These are phyloP conservation scores for Apiotrichum gamsii DNA, from an alignment of 1,284 basidiomycete genomes.

Conservation along the genomic window DNA sequence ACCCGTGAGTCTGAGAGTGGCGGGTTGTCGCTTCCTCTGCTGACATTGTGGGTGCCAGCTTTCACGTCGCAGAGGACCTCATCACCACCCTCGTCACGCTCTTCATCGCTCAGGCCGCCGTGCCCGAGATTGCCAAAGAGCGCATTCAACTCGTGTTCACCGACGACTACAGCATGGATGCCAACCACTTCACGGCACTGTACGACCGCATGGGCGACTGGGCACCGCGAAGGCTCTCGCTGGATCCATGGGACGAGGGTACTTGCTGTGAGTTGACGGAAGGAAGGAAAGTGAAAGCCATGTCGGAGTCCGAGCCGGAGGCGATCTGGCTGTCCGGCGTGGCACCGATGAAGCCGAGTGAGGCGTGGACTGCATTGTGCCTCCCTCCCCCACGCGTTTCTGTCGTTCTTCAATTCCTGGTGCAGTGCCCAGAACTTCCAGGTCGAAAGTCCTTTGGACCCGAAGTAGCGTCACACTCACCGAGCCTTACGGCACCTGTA, in stretches of 20 bases:
- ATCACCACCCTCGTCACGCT: slow-evolving; percentile 38
- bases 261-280: slow-evolving; percentile 30
- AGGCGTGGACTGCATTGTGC: too few species aligned
- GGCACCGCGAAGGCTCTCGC: slow-evolving; percentile 33
- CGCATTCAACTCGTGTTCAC: slow-evolving; percentile 39
- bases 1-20: slow-evolving; percentile 39
- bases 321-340: too few species aligned
- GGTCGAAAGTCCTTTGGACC: too few species aligned
- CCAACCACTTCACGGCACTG: slow-evolving; percentile 38
- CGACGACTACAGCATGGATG: slow-evolving; percentile 35
- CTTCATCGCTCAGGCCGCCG: slow-evolving; percentile 25
- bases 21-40: too few species aligned
- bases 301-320: too few species aligned
- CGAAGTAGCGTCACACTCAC: too few species aligned
- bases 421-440: too few species aligned
- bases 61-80: slow-evolving; percentile 44
- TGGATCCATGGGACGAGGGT: slow-evolving; percentile 36
- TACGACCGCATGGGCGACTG: slow-evolving; percentile 43
- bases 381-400: too few species aligned
- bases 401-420: too few species aligned
- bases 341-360: too few species aligned
- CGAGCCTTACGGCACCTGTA: too few species aligned
- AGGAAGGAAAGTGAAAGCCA: not conserved
- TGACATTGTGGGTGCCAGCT: slow-evolving; percentile 20
- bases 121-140: slow-evolving; percentile 20